Conservation (phyloP, 352 stramenopile genomes). For the Lagenidium giganteum region DNA sequence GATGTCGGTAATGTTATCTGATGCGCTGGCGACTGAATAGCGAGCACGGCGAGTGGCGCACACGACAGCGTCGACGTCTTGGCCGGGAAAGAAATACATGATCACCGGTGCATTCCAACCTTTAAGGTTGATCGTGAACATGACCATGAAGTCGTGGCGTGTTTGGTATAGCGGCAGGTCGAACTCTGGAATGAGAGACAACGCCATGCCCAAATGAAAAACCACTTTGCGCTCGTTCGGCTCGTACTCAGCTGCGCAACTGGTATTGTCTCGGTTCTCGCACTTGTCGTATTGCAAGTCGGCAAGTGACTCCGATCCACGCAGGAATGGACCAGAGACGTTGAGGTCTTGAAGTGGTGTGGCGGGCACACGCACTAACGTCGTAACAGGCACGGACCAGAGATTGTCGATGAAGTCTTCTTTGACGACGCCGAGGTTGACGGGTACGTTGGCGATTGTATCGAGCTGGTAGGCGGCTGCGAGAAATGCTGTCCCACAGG, state of each 20-base stretch:
- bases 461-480: constrained; percentile 14
- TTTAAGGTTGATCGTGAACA: constrained; percentile 17
- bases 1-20: constrained; percentile 13
- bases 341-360: background rate
- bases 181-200: constrained; percentile 5
- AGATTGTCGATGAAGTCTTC: constrained; percentile 10
- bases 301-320: constrained; percentile 12
- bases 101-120: constrained; percentile 15
- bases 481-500: no score
- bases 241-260: constrained; percentile 12
- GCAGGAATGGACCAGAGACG: background rate
- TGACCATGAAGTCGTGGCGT: no score
- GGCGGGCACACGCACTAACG: constrained; percentile 9
- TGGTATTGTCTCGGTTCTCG: constrained; percentile 3
- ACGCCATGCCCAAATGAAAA: constrained; percentile 3
- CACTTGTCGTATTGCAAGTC: constrained; percentile 19
- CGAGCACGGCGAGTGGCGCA: constrained; percentile 14
- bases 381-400: constrained; percentile 14
- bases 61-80: constrained; percentile 5
- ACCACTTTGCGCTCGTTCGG: constrained; percentile 6
- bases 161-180: constrained; percentile 9
- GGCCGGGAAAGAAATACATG: constrained; percentile 10
- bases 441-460: constrained; percentile 10
- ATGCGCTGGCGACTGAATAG: constrained; percentile 4
- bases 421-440: constrained; percentile 13